phyloP scores from a whole-genome alignment of 371 early-diverging fungal genomes.

The Lichtheimia hyalospora region DNA sequence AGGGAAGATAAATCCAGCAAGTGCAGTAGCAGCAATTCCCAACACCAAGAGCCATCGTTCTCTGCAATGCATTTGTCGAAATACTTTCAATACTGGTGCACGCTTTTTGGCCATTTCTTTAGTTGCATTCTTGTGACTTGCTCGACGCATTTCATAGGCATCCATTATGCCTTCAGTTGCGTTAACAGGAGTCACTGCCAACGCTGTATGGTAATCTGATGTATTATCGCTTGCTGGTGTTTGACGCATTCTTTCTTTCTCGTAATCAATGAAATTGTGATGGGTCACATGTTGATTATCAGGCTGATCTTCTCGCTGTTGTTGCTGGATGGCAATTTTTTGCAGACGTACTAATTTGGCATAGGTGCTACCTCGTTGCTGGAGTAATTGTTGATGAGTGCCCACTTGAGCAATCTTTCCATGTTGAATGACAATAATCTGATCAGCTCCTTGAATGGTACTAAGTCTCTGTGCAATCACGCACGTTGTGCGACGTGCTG shows the following conservation, averaged over 20 bases:
- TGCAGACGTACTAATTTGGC: conserved; percentile 59
- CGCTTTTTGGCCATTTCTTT: conserved; percentile 39
- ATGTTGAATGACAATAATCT: conserved; percentile 77
- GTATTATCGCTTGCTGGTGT: background rate
- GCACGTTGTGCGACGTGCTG: conserved; percentile 81
- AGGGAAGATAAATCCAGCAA: conserved; percentile 49
- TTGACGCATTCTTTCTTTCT: background rate
- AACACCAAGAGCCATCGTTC: conserved; percentile 37
- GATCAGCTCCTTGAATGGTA: conserved; percentile 77
- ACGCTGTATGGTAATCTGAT: background rate
- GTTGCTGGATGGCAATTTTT: conserved; percentile 27
- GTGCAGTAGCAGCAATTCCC: conserved; percentile 43
- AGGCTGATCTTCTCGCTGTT: background rate
- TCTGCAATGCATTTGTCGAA: conserved; percentile 6
- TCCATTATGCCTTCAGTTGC: conserved; percentile 26
- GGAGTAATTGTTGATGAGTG: conserved; percentile 63
- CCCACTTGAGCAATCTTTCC: conserved; percentile 74
- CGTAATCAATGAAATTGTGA: background rate
- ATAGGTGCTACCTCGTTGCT: conserved; percentile 45
- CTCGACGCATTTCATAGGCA: conserved; percentile 42
- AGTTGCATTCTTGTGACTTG: conserved; percentile 40
- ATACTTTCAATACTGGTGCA: conserved; percentile 38
- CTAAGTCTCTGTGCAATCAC: conserved; percentile 90
- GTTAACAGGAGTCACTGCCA: conserved; percentile 3
- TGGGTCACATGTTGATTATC: background rate